Conservation (phyloP, 345 rosid genomes). For the Aquilaria malaccensis region DNA sequence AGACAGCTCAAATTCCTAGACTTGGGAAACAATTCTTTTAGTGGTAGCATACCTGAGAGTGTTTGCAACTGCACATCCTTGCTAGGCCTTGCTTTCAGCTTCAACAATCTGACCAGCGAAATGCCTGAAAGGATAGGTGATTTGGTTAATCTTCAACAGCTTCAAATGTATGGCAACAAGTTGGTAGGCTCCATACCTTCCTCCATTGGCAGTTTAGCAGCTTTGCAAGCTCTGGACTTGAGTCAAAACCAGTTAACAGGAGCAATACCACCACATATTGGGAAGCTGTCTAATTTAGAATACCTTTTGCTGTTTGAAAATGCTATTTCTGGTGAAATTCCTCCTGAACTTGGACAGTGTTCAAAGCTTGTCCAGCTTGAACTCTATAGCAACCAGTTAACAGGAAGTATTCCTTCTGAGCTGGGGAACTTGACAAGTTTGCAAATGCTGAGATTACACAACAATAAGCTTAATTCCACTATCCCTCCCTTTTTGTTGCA, state of each 20-base stretch:
- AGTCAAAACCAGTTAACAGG: slow-evolving; percentile 56
- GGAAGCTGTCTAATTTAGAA: slow-evolving; percentile 53
- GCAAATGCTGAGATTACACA: slow-evolving; percentile 33
- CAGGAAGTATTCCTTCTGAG: slow-evolving; percentile 59
- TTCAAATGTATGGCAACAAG: slow-evolving; percentile 35
- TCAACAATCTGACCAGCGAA: slow-evolving; percentile 58
- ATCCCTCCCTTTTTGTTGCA: slow-evolving; percentile 56
- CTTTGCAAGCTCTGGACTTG: slow-evolving; percentile 48
- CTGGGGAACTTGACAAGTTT: slow-evolving; percentile 53
- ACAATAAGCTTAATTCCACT: slow-evolving; percentile 56
- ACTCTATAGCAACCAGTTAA: slow-evolving; percentile 42
- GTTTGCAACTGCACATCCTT: slow-evolving; percentile 51
- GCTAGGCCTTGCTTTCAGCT: slow-evolving; percentile 27
- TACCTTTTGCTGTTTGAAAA: slow-evolving; percentile 35
- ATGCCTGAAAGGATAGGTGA: slow-evolving; percentile 55
- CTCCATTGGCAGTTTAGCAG: slow-evolving; percentile 45
- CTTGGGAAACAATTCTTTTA: slow-evolving; percentile 49
- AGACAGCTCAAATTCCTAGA: slow-evolving; percentile 41
- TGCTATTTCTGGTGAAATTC: slow-evolving; percentile 52
- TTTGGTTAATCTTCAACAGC: slow-evolving; percentile 45
- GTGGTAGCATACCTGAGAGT: slow-evolving; percentile 54
- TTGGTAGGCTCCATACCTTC: slow-evolving; percentile 55
- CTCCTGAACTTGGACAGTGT: slow-evolving; percentile 55
- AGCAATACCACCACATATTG: slow-evolving; percentile 51
- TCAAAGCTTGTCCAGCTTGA: slow-evolving; percentile 43